Evolutionary conservation across 768 basidiomycete species (phyloP).

Genomic region (Mycena pura): DNA sequence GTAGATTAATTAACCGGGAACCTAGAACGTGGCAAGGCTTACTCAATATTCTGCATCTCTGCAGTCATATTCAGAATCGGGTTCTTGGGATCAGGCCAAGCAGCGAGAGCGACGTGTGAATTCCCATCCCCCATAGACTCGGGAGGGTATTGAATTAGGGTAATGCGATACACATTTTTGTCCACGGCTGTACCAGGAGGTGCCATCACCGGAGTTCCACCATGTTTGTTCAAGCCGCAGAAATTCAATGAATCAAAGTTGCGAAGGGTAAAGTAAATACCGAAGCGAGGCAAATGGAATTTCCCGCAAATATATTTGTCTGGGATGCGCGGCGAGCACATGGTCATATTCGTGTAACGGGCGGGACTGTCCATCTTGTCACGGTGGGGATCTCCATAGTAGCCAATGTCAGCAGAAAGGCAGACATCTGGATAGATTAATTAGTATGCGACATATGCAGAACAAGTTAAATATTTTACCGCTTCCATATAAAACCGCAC

Average conservation of each 20-base stretch:
- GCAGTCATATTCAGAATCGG: neutral
- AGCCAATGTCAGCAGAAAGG: neutral
- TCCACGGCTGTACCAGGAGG: neutral
- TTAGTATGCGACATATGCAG: neutral
- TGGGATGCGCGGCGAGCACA: neutral
- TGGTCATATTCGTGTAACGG: constrained; percentile 4
- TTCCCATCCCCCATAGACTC: neutral
- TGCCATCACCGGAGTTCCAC: neutral
- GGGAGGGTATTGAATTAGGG: neutral
- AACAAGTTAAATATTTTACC: neutral
- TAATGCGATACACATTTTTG: neutral
- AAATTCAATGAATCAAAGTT: constrained; percentile 10
- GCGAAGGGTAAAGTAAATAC: neutral
- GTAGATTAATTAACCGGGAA: neutral
- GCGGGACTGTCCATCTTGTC: constrained; percentile 1
- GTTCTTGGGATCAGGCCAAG: neutral
- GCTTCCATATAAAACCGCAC: neutral
- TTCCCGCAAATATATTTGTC: neutral
- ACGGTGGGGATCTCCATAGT: neutral
- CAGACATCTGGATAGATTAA: neutral
- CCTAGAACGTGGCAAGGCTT: no score
- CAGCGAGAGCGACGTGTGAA: neutral
- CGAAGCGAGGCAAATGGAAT: neutral
- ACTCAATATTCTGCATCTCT: constrained; percentile 8
- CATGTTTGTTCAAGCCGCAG: constrained; percentile 1